These are phyloP conservation scores for Fusarium coffeatum DNA, from an alignment of 2,329 filamentous ascomycete species.

Conservation along the genomic window DNA sequence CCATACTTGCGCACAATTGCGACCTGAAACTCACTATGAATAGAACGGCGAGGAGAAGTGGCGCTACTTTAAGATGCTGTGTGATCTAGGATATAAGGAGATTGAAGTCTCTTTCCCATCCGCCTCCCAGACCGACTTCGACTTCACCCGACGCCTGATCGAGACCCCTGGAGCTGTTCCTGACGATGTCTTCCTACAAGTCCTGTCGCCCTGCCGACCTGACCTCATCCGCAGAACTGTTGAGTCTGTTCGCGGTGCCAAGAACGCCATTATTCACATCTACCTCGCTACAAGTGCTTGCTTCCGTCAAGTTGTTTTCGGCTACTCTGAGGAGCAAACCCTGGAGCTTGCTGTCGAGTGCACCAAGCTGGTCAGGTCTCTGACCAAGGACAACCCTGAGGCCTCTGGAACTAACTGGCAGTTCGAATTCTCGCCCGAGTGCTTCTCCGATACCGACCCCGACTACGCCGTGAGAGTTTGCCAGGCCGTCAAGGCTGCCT, in stretches of 20 bases:
- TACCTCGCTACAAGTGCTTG: conserved; percentile 97
- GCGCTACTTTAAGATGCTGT: conserved; percentile 94
- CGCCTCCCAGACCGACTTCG: conserved; percentile 93
- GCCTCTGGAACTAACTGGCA: conserved; percentile 73
- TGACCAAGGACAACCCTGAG: conserved; percentile 82
- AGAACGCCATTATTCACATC: conserved; percentile 94
- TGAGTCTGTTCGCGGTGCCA: conserved; percentile 86
- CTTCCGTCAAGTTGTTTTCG: conserved; percentile 92
- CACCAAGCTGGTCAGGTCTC: conserved; percentile 84
- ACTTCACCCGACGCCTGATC: conserved; percentile 89
- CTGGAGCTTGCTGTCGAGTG: conserved; percentile 86
- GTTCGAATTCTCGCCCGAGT: conserved; percentile 87
- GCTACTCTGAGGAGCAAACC: conserved; percentile 84
- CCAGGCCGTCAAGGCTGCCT: conserved; percentile 92
- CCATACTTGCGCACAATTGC: background rate
- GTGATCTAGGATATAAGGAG: conserved; percentile 94
- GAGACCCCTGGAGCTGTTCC: conserved; percentile 57
- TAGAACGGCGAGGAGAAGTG: conserved; percentile 96
- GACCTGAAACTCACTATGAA: background rate
- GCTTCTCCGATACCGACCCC: conserved; percentile 89
- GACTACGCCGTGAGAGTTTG: conserved; percentile 88
- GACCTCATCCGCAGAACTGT: conserved; percentile 90
- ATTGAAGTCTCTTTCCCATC: conserved; percentile 97
- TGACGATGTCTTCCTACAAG: conserved; percentile 89
- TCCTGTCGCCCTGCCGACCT: conserved; percentile 89